Base-by-base conservation (phyloP, 1,139 yeast genomes). In the Waltiozyma sp. region DNA sequence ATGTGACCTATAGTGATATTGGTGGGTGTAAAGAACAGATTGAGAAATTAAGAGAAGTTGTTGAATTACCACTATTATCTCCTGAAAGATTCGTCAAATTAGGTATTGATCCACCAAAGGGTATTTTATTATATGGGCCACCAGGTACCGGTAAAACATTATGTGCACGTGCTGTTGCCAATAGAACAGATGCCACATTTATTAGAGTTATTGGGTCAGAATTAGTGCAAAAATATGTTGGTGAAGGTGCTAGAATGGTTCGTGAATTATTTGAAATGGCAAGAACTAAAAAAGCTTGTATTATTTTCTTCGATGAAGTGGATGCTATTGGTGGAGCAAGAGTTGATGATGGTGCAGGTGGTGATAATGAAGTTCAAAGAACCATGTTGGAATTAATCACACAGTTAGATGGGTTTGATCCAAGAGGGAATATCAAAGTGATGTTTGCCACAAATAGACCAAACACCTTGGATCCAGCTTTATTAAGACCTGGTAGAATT, bases 161-260 rank as follows among this genome's bases (percentile, higher is more conserved):
- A 47, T 91, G 97, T 70, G 98, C 98, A 0, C 76, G 98, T 60
- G 98, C 98, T 1, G 98, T 91, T 23, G 98, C 98, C 42, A 91
- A 91, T 64, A 80, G 98, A 70, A 91, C 98, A 2, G 98, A 91
- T 65, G 98, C 98, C 31, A 91, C 98, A 0, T 91, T 91, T 58
- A 91, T 91, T 52, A 79, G 98, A 59, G 98, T 91, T 44, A 91
- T 91, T 69, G 98, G 98, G 6, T 88, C 97, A 1, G 98, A 91
- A 66, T 74, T 91, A 61, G 98, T 91, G 36, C 98, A 91, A 63
- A 91, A 91, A 64, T 91, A 91, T 62, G 98, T 91, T 43, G 98
- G 98, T 60, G 98, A 91, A 68, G 98, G 98, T 68, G 98, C 98
- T 5, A 78, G 98, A 61, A 91, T 91, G 98, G 97, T 91, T 46